These are phyloP conservation scores for Colletotrichum sidae DNA, from an alignment of 2,329 filamentous ascomycete species.

Conservation along the genomic window DNA sequence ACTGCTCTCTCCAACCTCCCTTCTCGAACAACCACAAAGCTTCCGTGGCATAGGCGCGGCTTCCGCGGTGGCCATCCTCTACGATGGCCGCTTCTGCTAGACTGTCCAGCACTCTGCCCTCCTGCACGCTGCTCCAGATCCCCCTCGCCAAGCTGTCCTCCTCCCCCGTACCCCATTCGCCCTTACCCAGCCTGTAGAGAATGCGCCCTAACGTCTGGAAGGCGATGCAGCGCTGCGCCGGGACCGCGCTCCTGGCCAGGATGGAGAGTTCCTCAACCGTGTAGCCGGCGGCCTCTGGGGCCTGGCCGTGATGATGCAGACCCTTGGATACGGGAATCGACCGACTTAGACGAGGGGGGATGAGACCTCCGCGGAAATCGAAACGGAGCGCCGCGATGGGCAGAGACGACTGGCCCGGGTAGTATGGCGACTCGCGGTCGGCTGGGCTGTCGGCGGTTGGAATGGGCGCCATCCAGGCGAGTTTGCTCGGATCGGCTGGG, in stretches of 20 bases:
- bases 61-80: conserved; percentile 79
- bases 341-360: conserved; percentile 81
- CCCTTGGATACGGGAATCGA: conserved; percentile 81
- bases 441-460: conserved; percentile 73
- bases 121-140: conserved; percentile 84
- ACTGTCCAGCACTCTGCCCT: conserved; percentile 80
- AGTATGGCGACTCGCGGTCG: conserved; percentile 81
- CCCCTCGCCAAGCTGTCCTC: conserved; percentile 76
- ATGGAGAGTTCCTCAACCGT: conserved; percentile 88
- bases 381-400: conserved; percentile 85
- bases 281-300: conserved; percentile 94
- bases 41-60: conserved; percentile 86
- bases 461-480: conserved; percentile 89
- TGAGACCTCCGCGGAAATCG: conserved; percentile 83
- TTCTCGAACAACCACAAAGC: conserved; percentile 86
- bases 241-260: conserved; percentile 82
- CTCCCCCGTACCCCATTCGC: conserved; percentile 71
- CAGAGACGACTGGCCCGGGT: conserved; percentile 79
- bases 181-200: conserved; percentile 83
- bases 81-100: conserved; percentile 81
- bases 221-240: conserved; percentile 89
- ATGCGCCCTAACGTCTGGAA: conserved; percentile 92
- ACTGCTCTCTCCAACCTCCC: conserved; percentile 76
- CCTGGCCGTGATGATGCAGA: conserved; percentile 92
- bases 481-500: conserved; percentile 83